These are phyloP conservation scores for Linum usitatissimum DNA, from an alignment of 345 rosid species.

Conservation along the genomic window DNA sequence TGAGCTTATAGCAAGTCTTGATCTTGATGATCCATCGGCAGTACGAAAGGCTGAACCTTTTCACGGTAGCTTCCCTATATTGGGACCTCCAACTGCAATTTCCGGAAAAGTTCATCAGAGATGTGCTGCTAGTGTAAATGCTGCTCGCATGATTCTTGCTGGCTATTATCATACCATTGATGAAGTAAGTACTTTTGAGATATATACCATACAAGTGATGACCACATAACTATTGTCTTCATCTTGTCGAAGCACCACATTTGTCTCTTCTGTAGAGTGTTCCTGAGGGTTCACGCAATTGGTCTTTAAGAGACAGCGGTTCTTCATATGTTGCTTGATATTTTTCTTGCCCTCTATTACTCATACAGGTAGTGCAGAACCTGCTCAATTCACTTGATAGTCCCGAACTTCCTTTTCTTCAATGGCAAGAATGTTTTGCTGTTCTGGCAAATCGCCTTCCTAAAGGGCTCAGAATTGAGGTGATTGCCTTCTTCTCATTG, in stretches of 20 bases:
- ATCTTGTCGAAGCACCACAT: slow-evolving; percentile 3
- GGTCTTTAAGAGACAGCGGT: neutral
- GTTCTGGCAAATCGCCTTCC: slow-evolving; percentile 94
- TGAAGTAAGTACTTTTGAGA: slow-evolving; percentile 43
- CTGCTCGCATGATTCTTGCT: slow-evolving; percentile 95
- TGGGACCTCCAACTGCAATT: slow-evolving; percentile 92
- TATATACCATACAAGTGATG: neutral
- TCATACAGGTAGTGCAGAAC: slow-evolving; percentile 75
- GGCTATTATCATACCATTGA: slow-evolving; percentile 91
- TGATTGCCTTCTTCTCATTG: slow-evolving; percentile 17
- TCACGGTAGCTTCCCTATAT: slow-evolving; percentile 75
- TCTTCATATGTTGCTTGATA: slow-evolving; percentile 5
- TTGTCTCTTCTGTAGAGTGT: neutral
- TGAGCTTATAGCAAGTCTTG: slow-evolving; percentile 93
- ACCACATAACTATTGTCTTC: neutral
- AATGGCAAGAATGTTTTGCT: slow-evolving; percentile 96
- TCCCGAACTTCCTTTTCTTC: slow-evolving; percentile 97
- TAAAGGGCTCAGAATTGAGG: slow-evolving; percentile 78
- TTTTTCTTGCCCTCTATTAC: slow-evolving; percentile 4
- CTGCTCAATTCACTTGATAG: slow-evolving; percentile 84
- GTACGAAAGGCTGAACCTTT: slow-evolving; percentile 97
- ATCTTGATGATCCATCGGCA: slow-evolving; percentile 97
- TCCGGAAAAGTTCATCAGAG: slow-evolving; percentile 97
- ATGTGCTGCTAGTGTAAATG: slow-evolving; percentile 89
- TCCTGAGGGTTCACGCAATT: too few relatives aligned